Conservation (phyloP, 2,329 filamentous ascomycete genomes). For the Acephala macrosclerotiorum region DNA sequence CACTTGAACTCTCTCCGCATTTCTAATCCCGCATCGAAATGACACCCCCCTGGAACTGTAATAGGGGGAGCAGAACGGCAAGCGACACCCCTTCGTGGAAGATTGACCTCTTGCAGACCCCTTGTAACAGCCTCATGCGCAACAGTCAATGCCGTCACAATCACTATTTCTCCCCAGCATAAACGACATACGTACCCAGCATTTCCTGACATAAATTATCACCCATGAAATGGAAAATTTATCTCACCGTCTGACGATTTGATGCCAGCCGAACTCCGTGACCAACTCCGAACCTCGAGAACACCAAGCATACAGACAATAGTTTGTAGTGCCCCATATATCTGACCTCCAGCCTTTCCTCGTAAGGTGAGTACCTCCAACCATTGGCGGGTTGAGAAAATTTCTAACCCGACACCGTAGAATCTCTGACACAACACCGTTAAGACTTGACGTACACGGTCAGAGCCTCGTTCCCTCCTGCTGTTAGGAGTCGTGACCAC, state of each 20-base stretch:
- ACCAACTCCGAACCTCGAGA: conserved; percentile 4
- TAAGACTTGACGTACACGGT: conserved; percentile 38
- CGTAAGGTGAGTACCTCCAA: neutral
- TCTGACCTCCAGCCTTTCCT: conserved; percentile 13
- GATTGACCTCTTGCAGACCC: neutral
- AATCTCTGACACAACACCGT: conserved; percentile 39
- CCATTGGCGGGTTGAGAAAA: conserved; percentile 19
- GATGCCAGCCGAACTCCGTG: conserved; percentile 14
- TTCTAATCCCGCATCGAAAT: conserved; percentile 3
- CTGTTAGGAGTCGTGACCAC: conserved; percentile 30
- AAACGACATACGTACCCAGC: neutral
- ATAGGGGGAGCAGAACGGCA: neutral
- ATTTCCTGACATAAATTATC: neutral
- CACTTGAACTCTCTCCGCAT: neutral
- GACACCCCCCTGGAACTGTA: neutral
- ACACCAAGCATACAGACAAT: neutral
- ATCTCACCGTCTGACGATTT: conserved; percentile 12
- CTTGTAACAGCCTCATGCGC: neutral
- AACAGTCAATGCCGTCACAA: conserved; percentile 7
- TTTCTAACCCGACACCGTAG: conserved; percentile 30
- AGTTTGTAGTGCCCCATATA: conserved; percentile 11
- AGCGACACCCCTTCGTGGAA: neutral
- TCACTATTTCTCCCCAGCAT: conserved; percentile 4
- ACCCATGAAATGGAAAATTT: conserved; percentile 8
- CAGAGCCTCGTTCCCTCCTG: conserved; percentile 31